These are phyloP conservation scores for Cladosporium halotolerans DNA, from an alignment of 2,329 filamentous ascomycete species.

Conservation along the genomic window DNA sequence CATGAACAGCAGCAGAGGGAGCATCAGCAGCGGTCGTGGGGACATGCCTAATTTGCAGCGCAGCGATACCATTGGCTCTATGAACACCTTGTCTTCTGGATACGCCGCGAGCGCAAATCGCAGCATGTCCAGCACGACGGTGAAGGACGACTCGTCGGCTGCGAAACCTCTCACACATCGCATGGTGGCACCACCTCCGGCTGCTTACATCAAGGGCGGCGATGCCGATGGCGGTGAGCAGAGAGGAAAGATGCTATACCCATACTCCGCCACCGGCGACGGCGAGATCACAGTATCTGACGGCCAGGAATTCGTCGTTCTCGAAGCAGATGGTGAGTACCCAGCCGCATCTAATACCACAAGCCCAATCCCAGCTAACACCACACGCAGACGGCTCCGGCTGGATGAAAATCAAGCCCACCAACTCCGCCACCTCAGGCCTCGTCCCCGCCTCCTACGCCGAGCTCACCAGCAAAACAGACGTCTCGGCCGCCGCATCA, in stretches of 20 bases:
- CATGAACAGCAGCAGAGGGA: constrained; percentile 22
- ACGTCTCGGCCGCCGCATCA: constrained; percentile 33
- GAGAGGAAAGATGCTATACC: constrained; percentile 82
- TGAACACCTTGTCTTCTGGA: constrained; percentile 68
- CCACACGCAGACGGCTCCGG: constrained; percentile 68
- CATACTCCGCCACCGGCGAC: constrained; percentile 71
- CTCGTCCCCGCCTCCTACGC: constrained; percentile 84
- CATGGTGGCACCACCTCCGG: constrained; percentile 79
- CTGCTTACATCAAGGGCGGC: constrained; percentile 64
- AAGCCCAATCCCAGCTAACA: constrained; percentile 11
- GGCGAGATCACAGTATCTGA: constrained; percentile 78
- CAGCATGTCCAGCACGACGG: constrained; percentile 59
- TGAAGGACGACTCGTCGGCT: constrained; percentile 37
- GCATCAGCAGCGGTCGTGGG: constrained; percentile 35
- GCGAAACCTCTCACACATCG: constrained; percentile 43
- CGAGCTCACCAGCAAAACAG: constrained; percentile 46
- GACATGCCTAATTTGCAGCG: constrained; percentile 65
- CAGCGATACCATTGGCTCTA: constrained; percentile 82
- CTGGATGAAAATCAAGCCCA: constrained; percentile 72
- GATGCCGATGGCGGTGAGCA: constrained; percentile 49
- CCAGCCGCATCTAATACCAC: neutral
- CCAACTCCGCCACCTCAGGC: constrained; percentile 58
- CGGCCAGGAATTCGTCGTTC: constrained; percentile 66
- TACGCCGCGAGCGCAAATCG: constrained; percentile 74
- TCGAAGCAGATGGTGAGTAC: constrained; percentile 80